A percentile compares a stretch with the other conserved stretches of the same genome.
Conservation (phyloP, 805 yeast species). For the Brettanomyces bruxellensis region DNA sequence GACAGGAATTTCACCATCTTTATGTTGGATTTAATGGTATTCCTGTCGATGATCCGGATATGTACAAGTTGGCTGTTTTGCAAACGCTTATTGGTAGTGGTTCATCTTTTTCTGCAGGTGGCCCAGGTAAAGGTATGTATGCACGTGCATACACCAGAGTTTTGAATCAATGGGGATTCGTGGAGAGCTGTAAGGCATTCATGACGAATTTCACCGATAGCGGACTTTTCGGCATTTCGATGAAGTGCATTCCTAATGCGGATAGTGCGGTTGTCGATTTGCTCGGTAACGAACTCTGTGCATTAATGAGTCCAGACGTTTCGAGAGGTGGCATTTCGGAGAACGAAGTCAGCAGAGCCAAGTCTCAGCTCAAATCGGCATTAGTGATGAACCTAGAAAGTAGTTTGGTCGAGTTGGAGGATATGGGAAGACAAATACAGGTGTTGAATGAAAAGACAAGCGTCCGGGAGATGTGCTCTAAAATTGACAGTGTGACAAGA, state of each 20-base stretch:
- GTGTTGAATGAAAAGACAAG: conserved; percentile 69
- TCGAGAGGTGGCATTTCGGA: conserved; percentile 57
- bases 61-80: conserved; percentile 82
- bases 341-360: conserved; percentile 78
- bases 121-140: conserved; percentile 99
- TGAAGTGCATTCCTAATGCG: conserved; percentile 79
- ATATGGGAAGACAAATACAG: conserved; percentile 90
- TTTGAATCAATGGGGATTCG: conserved; percentile 81
- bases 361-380: conserved; percentile 82
- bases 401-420: conserved; percentile 89
- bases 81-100: conserved; percentile 95
- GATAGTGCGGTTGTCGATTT: conserved; percentile 79
- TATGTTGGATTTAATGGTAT: conserved; percentile 85
- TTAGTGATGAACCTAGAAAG: conserved; percentile 89
- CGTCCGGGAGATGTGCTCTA: conserved; percentile 70
- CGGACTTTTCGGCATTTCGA: conserved; percentile 84
- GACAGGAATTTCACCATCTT: conserved; percentile 74
- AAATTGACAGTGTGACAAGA: conserved; percentile 60
- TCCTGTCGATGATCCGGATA: conserved; percentile 74
- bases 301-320: conserved; percentile 29
- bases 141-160: conserved; percentile 88
- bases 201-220: conserved; percentile 86
- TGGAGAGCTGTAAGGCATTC: conserved; percentile 82
- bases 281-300: conserved; percentile 53
- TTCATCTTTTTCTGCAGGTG: conserved; percentile 96